phyloP scores from a whole-genome alignment of 2,329 filamentous ascomycete species.

The Dothideomycetidae sp. region DNA sequence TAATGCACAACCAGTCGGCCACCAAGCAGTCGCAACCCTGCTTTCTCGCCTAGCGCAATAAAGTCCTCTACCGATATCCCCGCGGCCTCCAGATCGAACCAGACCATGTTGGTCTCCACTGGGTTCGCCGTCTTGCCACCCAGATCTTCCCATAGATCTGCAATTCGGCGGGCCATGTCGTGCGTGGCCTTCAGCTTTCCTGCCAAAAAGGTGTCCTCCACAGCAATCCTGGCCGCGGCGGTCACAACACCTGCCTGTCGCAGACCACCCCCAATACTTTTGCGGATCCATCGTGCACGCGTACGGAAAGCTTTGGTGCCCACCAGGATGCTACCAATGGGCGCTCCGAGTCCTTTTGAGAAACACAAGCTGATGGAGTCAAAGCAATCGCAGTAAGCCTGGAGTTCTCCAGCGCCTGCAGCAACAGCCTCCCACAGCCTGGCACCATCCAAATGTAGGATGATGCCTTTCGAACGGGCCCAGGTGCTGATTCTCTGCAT shows the following conservation, averaged over 20 bases:
- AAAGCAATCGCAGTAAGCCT: constrained; percentile 53
- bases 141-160: constrained; percentile 49
- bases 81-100: constrained; percentile 56
- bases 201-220: constrained; percentile 65
- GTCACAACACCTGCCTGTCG: constrained; percentile 64
- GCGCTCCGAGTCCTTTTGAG: constrained; percentile 69
- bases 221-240: constrained; percentile 58
- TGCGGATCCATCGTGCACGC: constrained; percentile 60
- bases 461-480: constrained; percentile 46
- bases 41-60: constrained; percentile 39
- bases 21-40: constrained; percentile 43
- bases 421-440: constrained; percentile 70
- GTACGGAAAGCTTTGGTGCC: constrained; percentile 44
- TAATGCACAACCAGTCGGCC: constrained; percentile 55
- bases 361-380: constrained; percentile 69
- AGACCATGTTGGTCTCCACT: constrained; percentile 85
- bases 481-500: constrained; percentile 54
- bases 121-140: constrained; percentile 56
- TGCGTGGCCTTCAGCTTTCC: constrained; percentile 50
- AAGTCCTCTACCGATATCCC: constrained; percentile 40
- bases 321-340: constrained; percentile 62
- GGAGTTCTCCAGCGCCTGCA: constrained; percentile 50
- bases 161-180: constrained; percentile 46
- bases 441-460: constrained; percentile 66
- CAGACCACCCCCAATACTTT: constrained; percentile 66